Conservation (phyloP, 169 alveolate genomes). For the Plasmodium relictum region DNA sequence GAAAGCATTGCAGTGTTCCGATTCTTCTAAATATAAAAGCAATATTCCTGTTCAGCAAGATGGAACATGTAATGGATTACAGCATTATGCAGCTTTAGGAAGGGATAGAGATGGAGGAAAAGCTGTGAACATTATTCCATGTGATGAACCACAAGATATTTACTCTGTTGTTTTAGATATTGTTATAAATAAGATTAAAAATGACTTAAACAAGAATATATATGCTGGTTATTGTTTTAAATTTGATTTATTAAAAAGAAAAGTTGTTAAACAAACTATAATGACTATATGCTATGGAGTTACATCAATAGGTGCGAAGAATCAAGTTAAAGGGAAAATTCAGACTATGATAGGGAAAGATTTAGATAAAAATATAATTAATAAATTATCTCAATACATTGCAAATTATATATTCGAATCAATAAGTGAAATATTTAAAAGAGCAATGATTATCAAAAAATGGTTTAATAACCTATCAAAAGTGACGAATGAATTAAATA, state of each 20-base stretch:
- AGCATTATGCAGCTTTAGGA: conserved; percentile 97
- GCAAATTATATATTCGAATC: conserved; percentile 93
- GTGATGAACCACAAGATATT: conserved; percentile 96
- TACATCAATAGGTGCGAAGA: conserved; percentile 94
- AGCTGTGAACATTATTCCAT: conserved; percentile 94
- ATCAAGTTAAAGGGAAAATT: conserved; percentile 77
- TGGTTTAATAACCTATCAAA: conserved; percentile 95
- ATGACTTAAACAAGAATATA: conserved; percentile 45
- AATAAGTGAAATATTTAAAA: conserved; percentile 93
- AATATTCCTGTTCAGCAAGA: conserved; percentile 96
- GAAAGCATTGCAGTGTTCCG: conserved; percentile 86
- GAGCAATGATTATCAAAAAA: conserved; percentile 95
- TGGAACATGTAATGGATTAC: conserved; percentile 98
- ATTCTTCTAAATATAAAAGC: conserved; percentile 90
- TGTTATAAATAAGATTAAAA: conserved; percentile 80
- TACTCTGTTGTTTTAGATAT: conserved; percentile 92
- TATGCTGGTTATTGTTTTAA: conserved; percentile 85
- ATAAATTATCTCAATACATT: conserved; percentile 83
- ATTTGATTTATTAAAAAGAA: conserved; percentile 90
- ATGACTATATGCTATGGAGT: conserved; percentile 99
- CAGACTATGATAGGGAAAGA: conserved; percentile 71
- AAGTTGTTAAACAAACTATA: conserved; percentile 98
- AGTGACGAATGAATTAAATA: conserved; percentile 90
- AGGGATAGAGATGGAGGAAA: conserved; percentile 96
- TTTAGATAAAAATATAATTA: conserved; percentile 74